A percentile compares a stretch with the other conserved stretches of the same genome.
Conservation (phyloP, 768 basidiomycete species). For the Pholiota microspora region DNA sequence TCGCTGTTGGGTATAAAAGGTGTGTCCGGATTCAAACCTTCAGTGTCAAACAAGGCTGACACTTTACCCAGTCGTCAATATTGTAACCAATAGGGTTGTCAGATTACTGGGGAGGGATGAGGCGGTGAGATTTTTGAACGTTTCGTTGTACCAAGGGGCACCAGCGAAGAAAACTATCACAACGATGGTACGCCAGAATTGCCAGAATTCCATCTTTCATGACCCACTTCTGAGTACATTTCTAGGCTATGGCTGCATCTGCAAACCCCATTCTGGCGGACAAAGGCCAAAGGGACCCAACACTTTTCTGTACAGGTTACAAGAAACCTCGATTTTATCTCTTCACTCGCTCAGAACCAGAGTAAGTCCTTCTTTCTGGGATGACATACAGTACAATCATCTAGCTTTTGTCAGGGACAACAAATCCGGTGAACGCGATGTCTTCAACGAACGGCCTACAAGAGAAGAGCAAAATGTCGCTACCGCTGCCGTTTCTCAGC, state of each 20-base stretch:
- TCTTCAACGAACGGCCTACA: constrained; percentile 98
- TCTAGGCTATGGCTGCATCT: constrained; percentile 90
- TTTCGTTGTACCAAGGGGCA: constrained; percentile 90
- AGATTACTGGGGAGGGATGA: constrained; percentile 93
- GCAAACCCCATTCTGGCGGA: constrained; percentile 92
- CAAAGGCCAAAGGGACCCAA: constrained; percentile 83
- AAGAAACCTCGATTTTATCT: constrained; percentile 93
- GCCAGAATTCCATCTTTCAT: background rate
- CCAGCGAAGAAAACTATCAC: constrained; percentile 82
- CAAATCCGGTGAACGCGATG: constrained; percentile 87
- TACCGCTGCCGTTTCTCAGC: constrained; percentile 46
- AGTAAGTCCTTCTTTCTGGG: constrained; percentile 49
- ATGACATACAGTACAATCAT: background rate
- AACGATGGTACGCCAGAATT: constrained; percentile 62
- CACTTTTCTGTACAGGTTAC: constrained; percentile 89
- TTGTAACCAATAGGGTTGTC: constrained; percentile 88
- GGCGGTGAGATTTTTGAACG: constrained; percentile 83
- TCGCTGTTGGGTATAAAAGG: constrained; percentile 95
- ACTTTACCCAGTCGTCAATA: constrained; percentile 75
- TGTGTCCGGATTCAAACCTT: constrained; percentile 26
- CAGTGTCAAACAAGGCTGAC: background rate
- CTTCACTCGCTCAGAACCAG: constrained; percentile 88
- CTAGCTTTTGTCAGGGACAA: constrained; percentile 59
- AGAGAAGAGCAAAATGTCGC: constrained; percentile 93
- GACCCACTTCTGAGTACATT: background rate